Evolutionary conservation across 192 early-diverging fungal genomes (phyloP), one percentile per base, ranked within the genome.

Genomic region (Haplosporangium gracile): DNA sequence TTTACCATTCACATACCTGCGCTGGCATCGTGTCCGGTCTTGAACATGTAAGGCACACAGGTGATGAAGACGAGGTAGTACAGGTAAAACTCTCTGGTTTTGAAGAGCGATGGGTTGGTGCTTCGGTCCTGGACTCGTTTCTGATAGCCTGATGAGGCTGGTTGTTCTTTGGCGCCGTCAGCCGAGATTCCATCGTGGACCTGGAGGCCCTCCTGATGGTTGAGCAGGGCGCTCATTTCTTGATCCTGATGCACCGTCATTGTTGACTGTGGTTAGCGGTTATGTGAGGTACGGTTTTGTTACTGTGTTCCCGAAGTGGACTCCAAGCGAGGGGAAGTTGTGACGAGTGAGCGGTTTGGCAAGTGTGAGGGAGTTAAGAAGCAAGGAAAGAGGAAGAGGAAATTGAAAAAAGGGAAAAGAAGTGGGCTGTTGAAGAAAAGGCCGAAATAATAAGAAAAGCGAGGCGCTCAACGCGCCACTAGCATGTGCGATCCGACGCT

Each of bases 1-100:
- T 70, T 70, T 22, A 6, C 15, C 69, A 40, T 22, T 51, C 49
- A 51, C 49, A 5, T 90, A 94, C 91, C 93, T 74, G 83, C 91
- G 82, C 87, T 92, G 45, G 81, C 89, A 75, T 88, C 77, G 74
- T 91, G 91, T 76, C 90, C 90, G 0, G 92, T 91, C 71, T 93
- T 90, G 40, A 93, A 89, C 95, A 96, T 95, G 73, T 90, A 91
- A 4, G 94, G 87, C 15, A 97, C 81, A 2, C 88, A 88, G 2
- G 91, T 78, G 29, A 85, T 51, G 69, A 96, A 93, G 32, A 90
- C 69, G 43, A 93, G 51, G 78, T 95, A 96, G 84, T 97, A 96
- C 34, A 92, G 45, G 82, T 94, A 94, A 89, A 97, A 97, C 87
- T 97, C 96, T 38, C 77, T 51, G 6, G 94, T 95, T 22, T 90